A percentile compares a stretch with the other conserved stretches of the same genome.
These are phyloP conservation scores for Penicillium sclerotigenum DNA, from an alignment of 2,329 filamentous ascomycete species.

Conservation along the genomic window DNA sequence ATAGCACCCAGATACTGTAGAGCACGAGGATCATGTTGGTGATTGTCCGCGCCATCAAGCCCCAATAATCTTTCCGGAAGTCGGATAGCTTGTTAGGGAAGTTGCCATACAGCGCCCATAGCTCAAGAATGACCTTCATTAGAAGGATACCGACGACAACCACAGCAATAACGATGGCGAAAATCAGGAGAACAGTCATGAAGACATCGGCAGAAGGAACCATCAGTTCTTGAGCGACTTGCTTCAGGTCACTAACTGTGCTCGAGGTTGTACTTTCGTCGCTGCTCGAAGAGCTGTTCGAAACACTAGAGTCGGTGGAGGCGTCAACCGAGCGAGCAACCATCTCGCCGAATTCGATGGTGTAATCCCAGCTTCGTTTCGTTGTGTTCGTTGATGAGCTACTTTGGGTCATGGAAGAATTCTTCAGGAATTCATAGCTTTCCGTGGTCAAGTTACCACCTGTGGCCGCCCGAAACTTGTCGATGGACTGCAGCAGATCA, in stretches of 20 bases:
- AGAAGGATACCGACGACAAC: conserved; percentile 85
- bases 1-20: conserved; percentile 92
- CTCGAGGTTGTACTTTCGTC: conserved; percentile 39
- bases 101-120: conserved; percentile 83
- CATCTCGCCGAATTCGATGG: conserved; percentile 47
- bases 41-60: conserved; percentile 80
- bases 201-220: conserved; percentile 90
- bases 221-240: conserved; percentile 75
- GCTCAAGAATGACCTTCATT: conserved; percentile 85
- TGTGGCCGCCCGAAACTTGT: conserved; percentile 73
- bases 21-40: conserved; percentile 86
- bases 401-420: conserved; percentile 59
- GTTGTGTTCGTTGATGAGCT: conserved; percentile 51
- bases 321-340: conserved; percentile 50
- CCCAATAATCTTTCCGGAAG: conserved; percentile 97
- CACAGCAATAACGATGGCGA: conserved; percentile 78
- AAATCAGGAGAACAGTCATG: conserved; percentile 88
- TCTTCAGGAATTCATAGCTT: conserved; percentile 70
- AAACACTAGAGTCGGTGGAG: conserved; percentile 39
- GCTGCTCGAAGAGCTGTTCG: conserved; percentile 31
- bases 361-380: conserved; percentile 55
- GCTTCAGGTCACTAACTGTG: conserved; percentile 71
- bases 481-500: conserved; percentile 76
- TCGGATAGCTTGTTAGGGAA: conserved; percentile 76
- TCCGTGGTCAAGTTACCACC: conserved; percentile 83